Evolutionary conservation across 192 early-diverging fungal species (phyloP).

Genomic region (Backusella australiensis): DNA sequence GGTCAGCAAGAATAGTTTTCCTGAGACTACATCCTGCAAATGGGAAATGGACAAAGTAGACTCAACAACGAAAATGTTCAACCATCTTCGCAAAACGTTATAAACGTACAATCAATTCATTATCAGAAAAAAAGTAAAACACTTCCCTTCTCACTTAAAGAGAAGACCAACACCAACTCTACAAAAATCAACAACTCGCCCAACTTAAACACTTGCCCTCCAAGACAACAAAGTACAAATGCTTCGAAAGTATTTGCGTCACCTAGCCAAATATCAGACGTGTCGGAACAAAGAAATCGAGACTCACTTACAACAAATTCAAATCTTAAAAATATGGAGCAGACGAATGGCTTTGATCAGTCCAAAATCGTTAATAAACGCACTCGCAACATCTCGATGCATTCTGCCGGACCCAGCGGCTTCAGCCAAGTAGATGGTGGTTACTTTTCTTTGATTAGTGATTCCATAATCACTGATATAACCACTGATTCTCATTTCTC

Average conservation of each 20-base stretch:
- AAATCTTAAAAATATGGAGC: neutral
- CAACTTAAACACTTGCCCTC: neutral
- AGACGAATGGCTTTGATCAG: neutral
- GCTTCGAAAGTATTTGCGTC: neutral
- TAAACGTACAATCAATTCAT: neutral
- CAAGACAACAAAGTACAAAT: neutral
- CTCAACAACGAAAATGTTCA: conserved; percentile 2
- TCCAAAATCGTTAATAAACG: neutral
- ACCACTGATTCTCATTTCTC: neutral
- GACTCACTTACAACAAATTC: neutral
- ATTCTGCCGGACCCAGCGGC: neutral
- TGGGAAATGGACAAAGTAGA: conserved; percentile 8
- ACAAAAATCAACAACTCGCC: neutral
- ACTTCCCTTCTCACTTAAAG: neutral
- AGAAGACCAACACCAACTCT: neutral
- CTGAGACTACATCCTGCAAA: neutral
- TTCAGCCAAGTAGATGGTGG: neutral
- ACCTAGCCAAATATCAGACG: neutral
- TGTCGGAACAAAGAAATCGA: neutral
- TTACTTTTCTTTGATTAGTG: conserved; percentile 4
- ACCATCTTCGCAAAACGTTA: neutral
- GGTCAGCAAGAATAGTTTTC: neutral
- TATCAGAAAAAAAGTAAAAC: neutral
- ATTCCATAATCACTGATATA: neutral
- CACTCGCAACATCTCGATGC: neutral